Percentiles rank a stretch among this genome's conserved stretches.
Conservation (phyloP, 306 rosid species). For the Prunus mume region DNA sequence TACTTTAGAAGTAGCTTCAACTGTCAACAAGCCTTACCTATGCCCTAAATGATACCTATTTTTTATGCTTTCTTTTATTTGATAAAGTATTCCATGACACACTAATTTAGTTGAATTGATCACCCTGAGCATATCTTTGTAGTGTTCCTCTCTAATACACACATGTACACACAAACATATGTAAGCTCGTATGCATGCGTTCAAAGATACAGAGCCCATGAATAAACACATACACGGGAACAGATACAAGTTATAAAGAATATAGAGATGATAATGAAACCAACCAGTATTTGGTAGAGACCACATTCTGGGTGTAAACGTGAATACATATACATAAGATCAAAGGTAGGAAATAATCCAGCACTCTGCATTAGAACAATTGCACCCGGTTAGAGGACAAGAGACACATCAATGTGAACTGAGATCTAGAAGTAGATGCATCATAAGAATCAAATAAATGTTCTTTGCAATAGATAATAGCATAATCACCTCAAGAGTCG, state of each 20-base stretch:
- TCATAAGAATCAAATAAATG: conserved; percentile 11
- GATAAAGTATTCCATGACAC: not conserved
- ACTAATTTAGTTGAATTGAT: not conserved
- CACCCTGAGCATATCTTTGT: not conserved
- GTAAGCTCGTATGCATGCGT: not conserved
- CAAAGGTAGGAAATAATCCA: conserved; percentile 82
- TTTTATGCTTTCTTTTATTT: not conserved
- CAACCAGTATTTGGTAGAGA: conserved; percentile 65
- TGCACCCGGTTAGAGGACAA: conserved; percentile 28
- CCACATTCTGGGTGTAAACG: conserved; percentile 53
- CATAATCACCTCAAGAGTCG: conserved; percentile 64
- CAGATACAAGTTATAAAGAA: conserved; percentile 10
- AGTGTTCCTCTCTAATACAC: not conserved
- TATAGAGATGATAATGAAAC: conserved; percentile 22
- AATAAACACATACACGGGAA: not conserved
- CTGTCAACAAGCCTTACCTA: not conserved
- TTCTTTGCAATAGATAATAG: conserved; percentile 8
- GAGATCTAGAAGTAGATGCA: not conserved
- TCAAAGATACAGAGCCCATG: not conserved
- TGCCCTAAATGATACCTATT: not conserved
- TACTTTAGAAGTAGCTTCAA: not conserved
- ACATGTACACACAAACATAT: not conserved
- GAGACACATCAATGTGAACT: not conserved
- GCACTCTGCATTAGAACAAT: conserved; percentile 58
- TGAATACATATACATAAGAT: conserved; percentile 75